Conservation (phyloP, 495 filamentous ascomycete genomes). For the Xylaria cubensis region DNA sequence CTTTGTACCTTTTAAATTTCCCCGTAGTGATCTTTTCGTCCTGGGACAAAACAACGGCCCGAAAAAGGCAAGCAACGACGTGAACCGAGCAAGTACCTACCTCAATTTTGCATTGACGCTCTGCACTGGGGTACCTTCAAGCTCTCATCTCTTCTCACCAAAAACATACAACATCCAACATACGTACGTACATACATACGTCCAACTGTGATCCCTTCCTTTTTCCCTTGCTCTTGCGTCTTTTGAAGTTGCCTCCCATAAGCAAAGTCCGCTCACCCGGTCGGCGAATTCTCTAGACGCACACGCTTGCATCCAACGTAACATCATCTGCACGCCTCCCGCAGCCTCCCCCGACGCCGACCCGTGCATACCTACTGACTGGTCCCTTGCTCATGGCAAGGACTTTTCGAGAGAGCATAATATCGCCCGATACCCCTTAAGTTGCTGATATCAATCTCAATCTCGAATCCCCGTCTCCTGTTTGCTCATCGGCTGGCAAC, state of each 20-base stretch:
- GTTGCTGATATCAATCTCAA: neutral
- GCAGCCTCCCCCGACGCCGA: conserved; percentile 14
- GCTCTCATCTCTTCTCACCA: neutral
- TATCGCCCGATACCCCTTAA: conserved; percentile 4
- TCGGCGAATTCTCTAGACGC: conserved; percentile 13
- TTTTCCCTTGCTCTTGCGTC: neutral
- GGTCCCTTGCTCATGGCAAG: conserved; percentile 19
- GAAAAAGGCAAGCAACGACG: neutral
- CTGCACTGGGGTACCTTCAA: neutral
- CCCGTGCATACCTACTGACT: neutral
- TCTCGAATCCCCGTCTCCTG: neutral
- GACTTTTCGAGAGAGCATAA: conserved; percentile 10
- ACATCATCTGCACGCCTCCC: conserved; percentile 25
- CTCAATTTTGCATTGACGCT: neutral
- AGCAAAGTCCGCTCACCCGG: conserved; percentile 3
- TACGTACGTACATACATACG: neutral
- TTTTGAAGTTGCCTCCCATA: neutral
- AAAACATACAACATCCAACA: neutral
- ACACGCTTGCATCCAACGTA: conserved; percentile 18
- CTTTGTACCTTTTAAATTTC: neutral
- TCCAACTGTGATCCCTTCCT: neutral
- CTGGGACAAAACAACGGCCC: neutral
- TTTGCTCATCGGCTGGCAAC: conserved; percentile 23
- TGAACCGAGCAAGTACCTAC: conserved; percentile 3
- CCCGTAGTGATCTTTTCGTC: neutral